Percentiles rank a stretch among this genome's conserved stretches.
Evolutionary conservation across 768 basidiomycete genomes (phyloP).

Genomic region (Leucosporidium yakuticum): DNA sequence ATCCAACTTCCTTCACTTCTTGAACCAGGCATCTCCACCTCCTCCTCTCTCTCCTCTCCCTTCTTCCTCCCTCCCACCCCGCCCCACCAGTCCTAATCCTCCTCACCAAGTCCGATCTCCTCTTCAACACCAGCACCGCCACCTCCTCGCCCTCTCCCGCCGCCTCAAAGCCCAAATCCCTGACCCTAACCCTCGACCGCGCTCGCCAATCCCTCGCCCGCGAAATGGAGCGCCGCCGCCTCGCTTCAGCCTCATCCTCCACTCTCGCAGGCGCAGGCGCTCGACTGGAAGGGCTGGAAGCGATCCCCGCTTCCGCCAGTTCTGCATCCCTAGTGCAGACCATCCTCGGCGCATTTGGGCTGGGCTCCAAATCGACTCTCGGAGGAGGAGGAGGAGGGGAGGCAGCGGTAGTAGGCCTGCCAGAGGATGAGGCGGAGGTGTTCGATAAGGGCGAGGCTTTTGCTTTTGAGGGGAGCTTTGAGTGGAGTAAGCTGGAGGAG

Average conservation of each 20-base stretch:
- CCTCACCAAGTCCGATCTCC: constrained; percentile 32
- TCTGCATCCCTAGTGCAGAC: background rate
- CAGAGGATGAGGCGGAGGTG: constrained; percentile 25
- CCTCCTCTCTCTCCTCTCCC: constrained; percentile 28
- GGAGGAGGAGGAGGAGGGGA: no score
- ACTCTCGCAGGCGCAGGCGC: constrained; percentile 1
- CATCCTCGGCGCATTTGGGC: background rate
- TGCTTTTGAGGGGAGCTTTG: constrained; percentile 24
- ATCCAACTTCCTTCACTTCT: no score
- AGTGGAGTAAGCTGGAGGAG: constrained; percentile 27
- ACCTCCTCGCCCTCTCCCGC: background rate
- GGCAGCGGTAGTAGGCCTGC: constrained; percentile 2
- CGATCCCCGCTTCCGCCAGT: constrained; percentile 11
- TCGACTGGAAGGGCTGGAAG: constrained; percentile 29
- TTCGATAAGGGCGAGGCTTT: constrained; percentile 23
- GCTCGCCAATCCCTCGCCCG: constrained; percentile 29
- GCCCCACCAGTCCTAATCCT: constrained; percentile 25
- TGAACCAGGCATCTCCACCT: constrained; percentile 28
- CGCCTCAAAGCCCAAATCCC: constrained; percentile 18
- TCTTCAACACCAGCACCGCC: constrained; percentile 8
- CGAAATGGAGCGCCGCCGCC: constrained; percentile 30
- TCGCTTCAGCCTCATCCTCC: background rate
- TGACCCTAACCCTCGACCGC: constrained; percentile 26
- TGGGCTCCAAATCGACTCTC: background rate
- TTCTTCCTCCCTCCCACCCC: constrained; percentile 3